These are phyloP conservation scores for Trichoderma erinaceum DNA, from an alignment of 495 filamentous ascomycete species.

Conservation along the genomic window DNA sequence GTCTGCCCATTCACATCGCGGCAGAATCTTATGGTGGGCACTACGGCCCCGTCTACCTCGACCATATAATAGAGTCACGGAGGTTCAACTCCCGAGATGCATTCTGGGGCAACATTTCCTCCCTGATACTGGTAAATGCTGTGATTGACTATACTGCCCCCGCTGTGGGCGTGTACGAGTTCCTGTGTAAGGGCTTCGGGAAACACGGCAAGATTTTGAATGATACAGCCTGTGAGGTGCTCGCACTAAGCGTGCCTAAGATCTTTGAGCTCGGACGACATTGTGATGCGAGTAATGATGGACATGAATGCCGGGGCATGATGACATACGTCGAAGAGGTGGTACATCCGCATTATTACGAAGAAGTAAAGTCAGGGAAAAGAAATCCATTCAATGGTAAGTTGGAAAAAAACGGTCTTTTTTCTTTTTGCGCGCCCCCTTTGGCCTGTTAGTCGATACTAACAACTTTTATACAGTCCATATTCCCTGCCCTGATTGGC, in stretches of 20 bases:
- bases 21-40: constrained; percentile 56
- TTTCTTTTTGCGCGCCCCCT: too few relatives aligned
- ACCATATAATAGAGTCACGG: constrained; percentile 39
- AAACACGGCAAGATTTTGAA: constrained; percentile 1
- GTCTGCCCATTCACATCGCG: constrained; percentile 32
- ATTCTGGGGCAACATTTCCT: constrained; percentile 10
- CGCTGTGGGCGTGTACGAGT: constrained; percentile 9
- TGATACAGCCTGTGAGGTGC: not conserved
- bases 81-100: not conserved
- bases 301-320: constrained; percentile 2
- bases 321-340: not conserved
- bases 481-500: constrained; percentile 6
- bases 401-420: not conserved
- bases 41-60: constrained; percentile 48
- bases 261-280: not conserved
- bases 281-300: not conserved
- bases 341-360: not conserved
- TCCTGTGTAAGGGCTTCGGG: not conserved
- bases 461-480: not conserved
- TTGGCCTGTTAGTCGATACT: not conserved
- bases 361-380: not conserved
- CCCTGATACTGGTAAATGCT: constrained; percentile 2
- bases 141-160: constrained; percentile 1
- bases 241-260: not conserved
- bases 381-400: constrained; percentile 14